Conservation (phyloP, 192 early-diverging fungal species). For the Chytriomyces confervae region DNA sequence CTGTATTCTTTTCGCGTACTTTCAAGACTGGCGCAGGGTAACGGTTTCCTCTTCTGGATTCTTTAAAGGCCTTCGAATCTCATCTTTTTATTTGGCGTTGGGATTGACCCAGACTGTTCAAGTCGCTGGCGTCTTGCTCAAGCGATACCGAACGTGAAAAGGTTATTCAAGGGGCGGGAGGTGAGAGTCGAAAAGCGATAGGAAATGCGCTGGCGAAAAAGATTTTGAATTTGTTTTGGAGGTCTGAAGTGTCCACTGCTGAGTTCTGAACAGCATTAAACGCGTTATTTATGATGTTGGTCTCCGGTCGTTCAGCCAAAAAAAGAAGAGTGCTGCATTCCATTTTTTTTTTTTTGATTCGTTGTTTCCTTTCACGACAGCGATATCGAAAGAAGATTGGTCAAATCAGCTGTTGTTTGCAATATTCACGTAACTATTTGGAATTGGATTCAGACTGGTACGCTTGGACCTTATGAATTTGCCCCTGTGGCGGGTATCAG, state of each 20-base stretch:
- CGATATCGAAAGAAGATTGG: too few relatives aligned
- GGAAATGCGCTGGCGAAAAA: constrained; percentile 43
- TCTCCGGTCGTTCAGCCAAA: too few relatives aligned
- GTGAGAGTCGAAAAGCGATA: constrained; percentile 42
- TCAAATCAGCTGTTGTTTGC: too few relatives aligned
- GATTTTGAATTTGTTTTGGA: constrained; percentile 42
- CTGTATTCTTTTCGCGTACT: constrained; percentile 65
- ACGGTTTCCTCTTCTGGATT: not conserved
- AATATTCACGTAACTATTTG: too few relatives aligned
- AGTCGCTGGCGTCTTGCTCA: constrained; percentile 46
- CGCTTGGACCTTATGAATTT: too few relatives aligned
- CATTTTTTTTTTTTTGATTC: too few relatives aligned
- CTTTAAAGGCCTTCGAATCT: not conserved
- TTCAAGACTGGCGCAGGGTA: constrained; percentile 73
- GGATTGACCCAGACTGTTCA: constrained; percentile 23
- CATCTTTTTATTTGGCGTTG: not conserved
- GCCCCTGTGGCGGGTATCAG: too few relatives aligned
- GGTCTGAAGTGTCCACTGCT: constrained; percentile 27
- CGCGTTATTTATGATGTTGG: too few relatives aligned
- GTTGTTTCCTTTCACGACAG: too few relatives aligned
- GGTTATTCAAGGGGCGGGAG: constrained; percentile 53
- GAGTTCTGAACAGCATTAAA: constrained; percentile 22
- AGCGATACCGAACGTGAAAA: constrained; percentile 54
- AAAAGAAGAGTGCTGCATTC: too few relatives aligned
- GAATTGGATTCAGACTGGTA: too few relatives aligned